Evolutionary conservation across 106 monocot species (phyloP).

Genomic region (Dendrobium huoshanense): DNA sequence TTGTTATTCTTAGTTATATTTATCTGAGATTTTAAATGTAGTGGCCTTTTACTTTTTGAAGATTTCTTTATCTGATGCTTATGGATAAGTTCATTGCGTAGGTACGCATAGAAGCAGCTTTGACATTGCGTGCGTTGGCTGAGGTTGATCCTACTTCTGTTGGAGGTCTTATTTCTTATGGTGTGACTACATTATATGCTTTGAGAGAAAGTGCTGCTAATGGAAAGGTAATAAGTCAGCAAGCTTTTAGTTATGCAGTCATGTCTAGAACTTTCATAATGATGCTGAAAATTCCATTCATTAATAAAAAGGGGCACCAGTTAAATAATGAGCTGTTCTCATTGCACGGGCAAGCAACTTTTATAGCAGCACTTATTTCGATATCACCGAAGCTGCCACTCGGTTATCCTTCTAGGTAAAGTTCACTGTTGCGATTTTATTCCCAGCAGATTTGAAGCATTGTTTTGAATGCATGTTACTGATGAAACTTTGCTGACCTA

Average conservation of each 20-base stretch:
- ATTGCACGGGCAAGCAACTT: conserved; percentile 84
- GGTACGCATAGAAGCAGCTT: conserved; percentile 94
- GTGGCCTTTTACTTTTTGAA: neutral
- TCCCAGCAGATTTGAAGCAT: neutral
- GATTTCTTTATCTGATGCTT: neutral
- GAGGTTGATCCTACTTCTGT: conserved; percentile 99
- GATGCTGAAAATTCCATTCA: neutral
- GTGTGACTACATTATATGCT: conserved; percentile 88
- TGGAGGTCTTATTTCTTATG: conserved; percentile 90
- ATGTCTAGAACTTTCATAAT: neutral
- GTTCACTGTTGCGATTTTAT: neutral
- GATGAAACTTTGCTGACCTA: neutral
- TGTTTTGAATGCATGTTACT: neutral
- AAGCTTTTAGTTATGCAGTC: neutral
- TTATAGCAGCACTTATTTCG: conserved; percentile 82
- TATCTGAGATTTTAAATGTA: neutral
- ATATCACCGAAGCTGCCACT: conserved; percentile 89
- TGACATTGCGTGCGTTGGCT: conserved; percentile 77
- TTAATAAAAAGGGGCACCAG: conserved; percentile 43
- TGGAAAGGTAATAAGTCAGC: conserved; percentile 52
- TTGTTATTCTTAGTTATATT: neutral
- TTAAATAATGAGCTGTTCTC: conserved; percentile 71
- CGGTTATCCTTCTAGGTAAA: conserved; percentile 93
- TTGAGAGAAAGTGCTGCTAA: conserved; percentile 62
- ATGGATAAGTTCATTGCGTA: conserved; percentile 20